A percentile compares a stretch with the other conserved stretches of the same genome.
These are phyloP conservation scores for Aspergillus floridensis DNA, from an alignment of 2,329 filamentous ascomycete genomes.

Conservation along the genomic window DNA sequence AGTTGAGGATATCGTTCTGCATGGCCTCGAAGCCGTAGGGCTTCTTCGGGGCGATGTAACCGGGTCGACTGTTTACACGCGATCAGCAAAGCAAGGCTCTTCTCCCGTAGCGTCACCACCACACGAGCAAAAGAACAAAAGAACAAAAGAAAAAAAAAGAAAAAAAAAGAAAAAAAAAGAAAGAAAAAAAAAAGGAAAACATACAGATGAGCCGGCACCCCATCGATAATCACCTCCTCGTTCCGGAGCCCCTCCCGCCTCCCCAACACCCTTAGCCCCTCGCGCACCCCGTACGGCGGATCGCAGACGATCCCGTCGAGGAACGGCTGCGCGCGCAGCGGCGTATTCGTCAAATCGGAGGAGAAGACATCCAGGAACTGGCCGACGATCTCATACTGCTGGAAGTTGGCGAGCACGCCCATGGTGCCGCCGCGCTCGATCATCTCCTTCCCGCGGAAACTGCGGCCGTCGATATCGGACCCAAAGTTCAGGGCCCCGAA, in stretches of 20 bases:
- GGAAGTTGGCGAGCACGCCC: conserved; percentile 68
- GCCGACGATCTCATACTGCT: conserved; percentile 70
- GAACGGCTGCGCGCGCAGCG: conserved; percentile 59
- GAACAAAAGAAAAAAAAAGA: background rate
- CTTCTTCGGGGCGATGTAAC: conserved; percentile 82
- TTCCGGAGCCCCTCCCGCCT: conserved; percentile 59
- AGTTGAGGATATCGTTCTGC: conserved; percentile 83
- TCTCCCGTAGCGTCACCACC: background rate
- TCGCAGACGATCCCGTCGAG: conserved; percentile 94
- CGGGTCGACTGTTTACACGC: conserved; percentile 48
- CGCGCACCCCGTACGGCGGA: conserved; percentile 91
- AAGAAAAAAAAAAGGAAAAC: conserved; percentile 26
- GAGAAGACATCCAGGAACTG: conserved; percentile 75
- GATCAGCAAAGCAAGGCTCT: background rate
- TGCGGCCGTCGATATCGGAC: conserved; percentile 90
- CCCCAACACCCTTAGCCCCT: conserved; percentile 85
- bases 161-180: conserved; percentile 8
- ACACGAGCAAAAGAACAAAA: background rate
- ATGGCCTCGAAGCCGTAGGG: conserved; percentile 91
- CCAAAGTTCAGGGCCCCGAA: conserved; percentile 83
- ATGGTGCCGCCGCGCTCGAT: conserved; percentile 47
- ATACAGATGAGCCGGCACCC: conserved; percentile 66
- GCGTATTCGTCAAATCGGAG: conserved; percentile 84
- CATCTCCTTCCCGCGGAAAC: conserved; percentile 65
- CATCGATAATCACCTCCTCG: conserved; percentile 63